Percentiles rank a stretch among this genome's conserved stretches.
phyloP scores from a whole-genome alignment of 305 asterid species.

The Solanum hybrid region DNA sequence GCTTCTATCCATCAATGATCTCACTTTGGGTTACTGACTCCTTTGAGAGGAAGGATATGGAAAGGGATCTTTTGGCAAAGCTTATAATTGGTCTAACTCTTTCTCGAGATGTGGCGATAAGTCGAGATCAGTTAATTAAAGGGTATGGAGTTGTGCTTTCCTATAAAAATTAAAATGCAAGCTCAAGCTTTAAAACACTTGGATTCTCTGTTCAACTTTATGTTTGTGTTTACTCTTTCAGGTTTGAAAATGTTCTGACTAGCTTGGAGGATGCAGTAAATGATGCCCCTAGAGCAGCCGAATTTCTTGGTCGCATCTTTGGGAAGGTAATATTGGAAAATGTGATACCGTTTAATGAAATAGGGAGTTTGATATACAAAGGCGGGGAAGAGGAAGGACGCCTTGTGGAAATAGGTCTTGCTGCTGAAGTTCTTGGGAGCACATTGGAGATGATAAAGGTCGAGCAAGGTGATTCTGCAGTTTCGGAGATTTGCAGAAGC shows the following conservation, averaged over 20 bases:
- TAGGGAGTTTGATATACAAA: conserved; percentile 24
- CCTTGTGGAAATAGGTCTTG: conserved; percentile 41
- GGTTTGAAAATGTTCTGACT: conserved; percentile 29
- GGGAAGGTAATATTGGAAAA: conserved; percentile 23
- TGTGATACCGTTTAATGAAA: conserved; percentile 18
- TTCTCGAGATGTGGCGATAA: conserved; percentile 20
- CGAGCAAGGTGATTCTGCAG: conserved; percentile 23
- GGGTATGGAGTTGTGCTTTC: conserved; percentile 19
- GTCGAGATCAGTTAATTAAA: conserved; percentile 19
- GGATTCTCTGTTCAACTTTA: neutral
- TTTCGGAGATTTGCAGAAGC: conserved; percentile 16
- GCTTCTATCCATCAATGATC: conserved; percentile 36
- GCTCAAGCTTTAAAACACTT: neutral
- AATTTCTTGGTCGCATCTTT: conserved; percentile 37
- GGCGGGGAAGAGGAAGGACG: conserved; percentile 43
- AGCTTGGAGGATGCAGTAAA: conserved; percentile 42
- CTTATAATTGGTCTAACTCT: conserved; percentile 31
- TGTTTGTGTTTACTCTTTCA: conserved; percentile 1
- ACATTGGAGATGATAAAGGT: conserved; percentile 26
- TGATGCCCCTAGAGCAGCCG: conserved; percentile 45
- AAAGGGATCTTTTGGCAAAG: conserved; percentile 32
- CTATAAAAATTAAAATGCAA: neutral
- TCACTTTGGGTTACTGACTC: conserved; percentile 42
- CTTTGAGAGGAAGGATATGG: conserved; percentile 42
- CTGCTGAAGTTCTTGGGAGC: conserved; percentile 32